Percentiles rank a stretch among this genome's conserved stretches.
phyloP scores from a whole-genome alignment of 1,284 basidiomycete genomes.

The Ustilago esculenta region DNA sequence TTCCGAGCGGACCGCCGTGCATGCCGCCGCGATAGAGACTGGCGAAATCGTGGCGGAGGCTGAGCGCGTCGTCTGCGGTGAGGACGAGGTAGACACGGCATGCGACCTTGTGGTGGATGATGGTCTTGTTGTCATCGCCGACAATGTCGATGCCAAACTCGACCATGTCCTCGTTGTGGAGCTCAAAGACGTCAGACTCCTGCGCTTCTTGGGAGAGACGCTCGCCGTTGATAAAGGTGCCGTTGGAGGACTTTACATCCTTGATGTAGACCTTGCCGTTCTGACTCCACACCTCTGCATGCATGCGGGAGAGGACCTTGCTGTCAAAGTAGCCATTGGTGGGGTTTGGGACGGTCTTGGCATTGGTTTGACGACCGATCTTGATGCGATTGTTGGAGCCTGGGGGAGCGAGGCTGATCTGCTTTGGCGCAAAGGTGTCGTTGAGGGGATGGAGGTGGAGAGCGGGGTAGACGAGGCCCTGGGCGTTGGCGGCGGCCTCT shows the following conservation, averaged over 20 bases:
- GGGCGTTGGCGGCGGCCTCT: slow-evolving; percentile 39
- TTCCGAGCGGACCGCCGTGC: slow-evolving; percentile 58
- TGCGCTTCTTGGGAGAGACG: slow-evolving; percentile 87
- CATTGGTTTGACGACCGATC: slow-evolving; percentile 97
- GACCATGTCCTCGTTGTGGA: slow-evolving; percentile 92
- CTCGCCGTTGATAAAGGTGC: slow-evolving; percentile 97
- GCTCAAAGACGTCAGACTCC: slow-evolving; percentile 91
- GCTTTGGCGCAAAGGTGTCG: slow-evolving; percentile 94
- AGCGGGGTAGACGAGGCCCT: slow-evolving; percentile 61
- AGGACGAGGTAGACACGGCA: slow-evolving; percentile 90
- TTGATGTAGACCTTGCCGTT: slow-evolving; percentile 86
- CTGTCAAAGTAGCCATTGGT: slow-evolving; percentile 97
- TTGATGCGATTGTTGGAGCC: slow-evolving; percentile 74
- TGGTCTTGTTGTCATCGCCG: slow-evolving; percentile 96
- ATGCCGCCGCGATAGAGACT: slow-evolving; percentile 63
- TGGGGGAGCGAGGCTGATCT: slow-evolving; percentile 81
- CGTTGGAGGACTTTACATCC: slow-evolving; percentile 97
- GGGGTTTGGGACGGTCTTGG: slow-evolving; percentile 92
- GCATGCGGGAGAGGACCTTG: slow-evolving; percentile 92
- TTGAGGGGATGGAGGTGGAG: slow-evolving; percentile 85
- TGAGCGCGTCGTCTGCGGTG: slow-evolving; percentile 79
- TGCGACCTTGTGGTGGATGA: slow-evolving; percentile 97
- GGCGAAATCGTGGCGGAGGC: slow-evolving; percentile 64
- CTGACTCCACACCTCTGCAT: slow-evolving; percentile 98
- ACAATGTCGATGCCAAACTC: slow-evolving; percentile 99